phyloP scores from a whole-genome alignment of 1,139 yeast species.

The Hyphopichia burtonii region DNA sequence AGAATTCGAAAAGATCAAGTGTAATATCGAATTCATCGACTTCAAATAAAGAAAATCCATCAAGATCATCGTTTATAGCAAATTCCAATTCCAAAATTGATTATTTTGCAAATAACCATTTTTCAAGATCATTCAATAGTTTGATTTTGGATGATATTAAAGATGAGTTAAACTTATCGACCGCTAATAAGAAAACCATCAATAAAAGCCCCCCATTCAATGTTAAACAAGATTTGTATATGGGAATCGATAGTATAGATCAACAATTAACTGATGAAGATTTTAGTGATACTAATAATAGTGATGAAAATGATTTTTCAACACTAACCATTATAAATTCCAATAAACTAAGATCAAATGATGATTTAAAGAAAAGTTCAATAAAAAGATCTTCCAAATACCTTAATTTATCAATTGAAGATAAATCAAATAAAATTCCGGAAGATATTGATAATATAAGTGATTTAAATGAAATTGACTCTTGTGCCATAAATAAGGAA shows the following conservation, averaged over 20 bases:
- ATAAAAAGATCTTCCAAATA: constrained; percentile 48
- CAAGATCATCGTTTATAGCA: not conserved
- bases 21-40: not conserved
- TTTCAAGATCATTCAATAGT: constrained; percentile 46
- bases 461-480: constrained; percentile 30
- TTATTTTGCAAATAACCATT: constrained; percentile 40
- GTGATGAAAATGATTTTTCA: constrained; percentile 4
- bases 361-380: constrained; percentile 13
- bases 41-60: not conserved
- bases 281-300: constrained; percentile 10
- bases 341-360: constrained; percentile 8
- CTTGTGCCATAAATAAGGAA: no score
- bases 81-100: constrained; percentile 19
- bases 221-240: constrained; percentile 29
- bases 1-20: not conserved
- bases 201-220: constrained; percentile 48
- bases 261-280: constrained; percentile 13
- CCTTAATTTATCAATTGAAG: constrained; percentile 44
- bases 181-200: constrained; percentile 18
- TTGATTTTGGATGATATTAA: constrained; percentile 41
- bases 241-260: constrained; percentile 20
- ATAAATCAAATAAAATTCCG: constrained; percentile 12
- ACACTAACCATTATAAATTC: constrained; percentile 21
- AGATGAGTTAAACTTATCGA: constrained; percentile 15
- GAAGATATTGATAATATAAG: constrained; percentile 26